Conservation (phyloP, 1,284 basidiomycete species). For the Phlebopus sp. region DNA sequence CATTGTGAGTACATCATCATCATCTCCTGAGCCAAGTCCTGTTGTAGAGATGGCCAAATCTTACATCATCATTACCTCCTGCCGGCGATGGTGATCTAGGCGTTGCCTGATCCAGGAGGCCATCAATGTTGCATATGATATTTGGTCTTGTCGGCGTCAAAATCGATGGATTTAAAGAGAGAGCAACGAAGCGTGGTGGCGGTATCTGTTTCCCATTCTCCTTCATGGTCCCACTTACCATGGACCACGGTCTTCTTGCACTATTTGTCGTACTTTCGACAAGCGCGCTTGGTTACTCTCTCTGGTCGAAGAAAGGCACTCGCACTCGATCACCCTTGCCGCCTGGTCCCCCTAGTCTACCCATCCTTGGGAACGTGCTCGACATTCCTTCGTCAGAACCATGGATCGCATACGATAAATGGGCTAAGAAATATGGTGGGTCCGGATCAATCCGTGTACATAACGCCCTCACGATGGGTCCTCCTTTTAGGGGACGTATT, state of each 20-base stretch:
- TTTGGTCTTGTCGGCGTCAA: too few relatives aligned
- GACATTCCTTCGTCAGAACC: too few relatives aligned
- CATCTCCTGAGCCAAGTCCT: too few relatives aligned
- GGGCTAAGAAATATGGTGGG: not conserved
- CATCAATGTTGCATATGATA: too few relatives aligned
- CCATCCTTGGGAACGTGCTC: constrained; percentile 1
- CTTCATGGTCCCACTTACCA: not conserved
- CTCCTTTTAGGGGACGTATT: constrained; percentile 10
- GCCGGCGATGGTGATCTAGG: too few relatives aligned
- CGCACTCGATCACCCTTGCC: not conserved
- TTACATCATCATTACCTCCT: too few relatives aligned
- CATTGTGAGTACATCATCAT: too few relatives aligned
- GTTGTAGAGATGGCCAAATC: too few relatives aligned
- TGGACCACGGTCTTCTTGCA: not conserved
- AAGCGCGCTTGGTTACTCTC: not conserved
- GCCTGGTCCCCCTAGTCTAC: not conserved
- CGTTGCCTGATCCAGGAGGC: too few relatives aligned
- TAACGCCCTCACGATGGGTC: not conserved
- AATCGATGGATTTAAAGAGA: too few relatives aligned
- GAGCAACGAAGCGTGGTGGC: too few relatives aligned
- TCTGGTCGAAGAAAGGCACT: not conserved
- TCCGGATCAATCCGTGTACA: not conserved
- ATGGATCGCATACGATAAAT: not conserved
- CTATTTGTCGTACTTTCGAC: not conserved
- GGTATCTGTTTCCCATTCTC: too few relatives aligned